Base-by-base conservation (phyloP, 371 early-diverging fungal species). In the Haplosporangium sp. region DNA sequence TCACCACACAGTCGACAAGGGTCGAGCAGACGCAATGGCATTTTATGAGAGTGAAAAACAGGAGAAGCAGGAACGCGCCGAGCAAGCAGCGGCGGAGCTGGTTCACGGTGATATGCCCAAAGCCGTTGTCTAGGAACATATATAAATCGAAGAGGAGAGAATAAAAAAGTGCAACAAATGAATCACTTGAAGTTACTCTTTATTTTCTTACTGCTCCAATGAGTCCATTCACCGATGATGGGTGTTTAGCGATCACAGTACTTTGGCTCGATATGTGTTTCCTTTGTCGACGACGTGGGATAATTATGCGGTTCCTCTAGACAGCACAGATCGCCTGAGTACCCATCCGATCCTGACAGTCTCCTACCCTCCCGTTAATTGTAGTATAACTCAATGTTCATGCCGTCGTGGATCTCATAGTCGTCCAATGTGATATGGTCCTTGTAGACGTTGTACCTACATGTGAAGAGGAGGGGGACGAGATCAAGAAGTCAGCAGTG, bases 361-460 rank as follows among this genome's bases (percentile, higher is more conserved):
- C 29, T 29, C 29, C 29, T 29, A 29, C 4, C 4, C 29, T 29
- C 29, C 29, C 29, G 29, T 67, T 82, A 86, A 55, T 80, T 70
- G 69, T 92, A 93, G 83, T 94, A 95, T 67, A 97, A 69, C 85
- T 96, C 98, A 57, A 96, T 68, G 81, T 89, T 95, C 92, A 95
- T 95, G 57, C 96, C 96, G 72, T 97, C 94, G 74, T 96, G 91
- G 52, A 97, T 89, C 80, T 96, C 96, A 73, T 97, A 98, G 74
- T 96, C 97, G 20, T 92, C 93, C 73, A 98, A 82, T 0, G 96
- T 95, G 67, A 96, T 95, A 70, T 96, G 96, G 75, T 98, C 97
- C 84, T 96, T 96, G 84, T 82, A 95, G 41, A 91, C 86, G 41
- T 85, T 95, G 80, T 95, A 91, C 86, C 85, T 87, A 72, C 38